A percentile compares a stretch with the other conserved stretches of the same genome.
Evolutionary conservation across 371 early-diverging fungal species (phyloP).

Genomic region (Mortierella sp.): DNA sequence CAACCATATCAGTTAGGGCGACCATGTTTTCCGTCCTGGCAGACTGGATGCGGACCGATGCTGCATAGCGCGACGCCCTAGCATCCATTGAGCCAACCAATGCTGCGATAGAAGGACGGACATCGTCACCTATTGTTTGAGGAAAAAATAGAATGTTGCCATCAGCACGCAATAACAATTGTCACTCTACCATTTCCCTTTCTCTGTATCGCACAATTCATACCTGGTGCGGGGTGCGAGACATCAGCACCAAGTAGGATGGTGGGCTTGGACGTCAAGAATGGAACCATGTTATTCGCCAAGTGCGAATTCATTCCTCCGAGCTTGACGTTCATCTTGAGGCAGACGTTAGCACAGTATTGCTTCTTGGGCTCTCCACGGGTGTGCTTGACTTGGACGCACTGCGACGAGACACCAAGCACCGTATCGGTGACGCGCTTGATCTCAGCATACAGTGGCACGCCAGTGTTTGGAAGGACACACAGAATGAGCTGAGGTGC

Average conservation of each 20-base stretch:
- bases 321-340: slow-evolving; percentile 81
- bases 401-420: slow-evolving; percentile 92
- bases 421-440: slow-evolving; percentile 94
- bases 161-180: neutral
- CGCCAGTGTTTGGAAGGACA: slow-evolving; percentile 88
- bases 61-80: slow-evolving; percentile 75
- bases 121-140: slow-evolving; percentile 49
- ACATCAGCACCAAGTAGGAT: slow-evolving; percentile 91
- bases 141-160: neutral
- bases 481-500: slow-evolving; percentile 83
- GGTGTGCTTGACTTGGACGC: slow-evolving; percentile 85
- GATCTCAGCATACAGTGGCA: slow-evolving; percentile 90
- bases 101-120: slow-evolving; percentile 81
- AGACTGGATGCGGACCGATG: slow-evolving; percentile 73
- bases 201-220: neutral
- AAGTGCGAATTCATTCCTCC: slow-evolving; percentile 68
- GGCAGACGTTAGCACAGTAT: slow-evolving; percentile 74
- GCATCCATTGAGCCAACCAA: slow-evolving; percentile 84
- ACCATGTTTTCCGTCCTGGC: slow-evolving; percentile 77
- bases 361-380: slow-evolving; percentile 63
- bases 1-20: slow-evolving; percentile 71
- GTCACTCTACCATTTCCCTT: neutral
- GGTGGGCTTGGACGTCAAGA: slow-evolving; percentile 70
- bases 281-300: slow-evolving; percentile 56
- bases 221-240: slow-evolving; percentile 75